A percentile compares a stretch with the other conserved stretches of the same genome.
Evolutionary conservation across 345 rosid genomes (phyloP).

Genomic region (Clausena lansium): DNA sequence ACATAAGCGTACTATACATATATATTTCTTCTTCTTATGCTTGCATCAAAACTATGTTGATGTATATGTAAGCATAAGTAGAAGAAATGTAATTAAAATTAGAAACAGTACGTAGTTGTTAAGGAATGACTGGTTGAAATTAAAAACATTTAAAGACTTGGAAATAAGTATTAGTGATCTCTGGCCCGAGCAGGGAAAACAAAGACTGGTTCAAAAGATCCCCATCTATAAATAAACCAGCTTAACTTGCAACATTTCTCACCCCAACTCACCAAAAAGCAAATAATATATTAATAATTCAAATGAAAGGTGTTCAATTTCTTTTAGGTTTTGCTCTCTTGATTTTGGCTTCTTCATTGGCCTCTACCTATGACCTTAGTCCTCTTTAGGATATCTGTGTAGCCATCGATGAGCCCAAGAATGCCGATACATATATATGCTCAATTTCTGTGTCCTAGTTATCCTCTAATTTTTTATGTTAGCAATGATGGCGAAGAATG

Average conservation of each 20-base stretch:
- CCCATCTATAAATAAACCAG: not conserved
- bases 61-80: no score
- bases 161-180: no score
- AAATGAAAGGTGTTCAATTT: constrained; percentile 12
- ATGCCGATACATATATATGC: not conserved
- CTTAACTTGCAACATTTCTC: constrained; percentile 5
- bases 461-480: no score
- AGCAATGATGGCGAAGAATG: no score
- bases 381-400: constrained; percentile 36
- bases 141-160: no score
- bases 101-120: not conserved
- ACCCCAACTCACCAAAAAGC: not conserved
- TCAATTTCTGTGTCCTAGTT: not conserved
- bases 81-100: no score
- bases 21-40: no score
- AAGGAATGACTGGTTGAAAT: not conserved
- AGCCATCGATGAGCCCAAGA: constrained; percentile 15
- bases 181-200: not conserved
- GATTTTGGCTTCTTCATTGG: constrained; percentile 4
- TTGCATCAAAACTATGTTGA: no score
- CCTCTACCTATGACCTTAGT: constrained; percentile 22
- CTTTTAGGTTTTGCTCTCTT: constrained; percentile 8
- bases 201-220: not conserved
- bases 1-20: no score
- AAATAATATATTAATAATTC: no score